A percentile compares a stretch with the other conserved stretches of the same genome.
Evolutionary conservation across 2,329 filamentous ascomycete genomes (phyloP).

Genomic region (Aspergillus terreus): DNA sequence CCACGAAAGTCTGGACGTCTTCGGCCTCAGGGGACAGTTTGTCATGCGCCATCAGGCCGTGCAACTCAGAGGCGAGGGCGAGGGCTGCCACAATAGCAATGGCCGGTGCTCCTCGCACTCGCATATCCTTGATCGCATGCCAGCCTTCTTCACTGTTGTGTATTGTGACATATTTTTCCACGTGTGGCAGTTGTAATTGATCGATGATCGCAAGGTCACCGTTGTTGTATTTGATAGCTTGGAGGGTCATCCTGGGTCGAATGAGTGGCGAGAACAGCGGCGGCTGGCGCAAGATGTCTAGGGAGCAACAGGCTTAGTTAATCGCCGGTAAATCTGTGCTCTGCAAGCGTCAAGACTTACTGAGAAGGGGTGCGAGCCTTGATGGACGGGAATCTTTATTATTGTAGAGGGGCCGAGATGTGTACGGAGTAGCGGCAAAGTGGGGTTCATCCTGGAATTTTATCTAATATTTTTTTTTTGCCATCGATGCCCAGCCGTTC

Average conservation of each 20-base stretch:
- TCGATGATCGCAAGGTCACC: constrained; percentile 59
- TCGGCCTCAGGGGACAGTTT: constrained; percentile 52
- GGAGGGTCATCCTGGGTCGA: constrained; percentile 44
- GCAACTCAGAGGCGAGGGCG: constrained; percentile 79
- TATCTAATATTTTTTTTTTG: no score
- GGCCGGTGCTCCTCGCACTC: constrained; percentile 73
- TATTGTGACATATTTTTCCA: constrained; percentile 55
- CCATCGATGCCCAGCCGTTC: no score
- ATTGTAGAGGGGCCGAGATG: no score
- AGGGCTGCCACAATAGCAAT: constrained; percentile 97
- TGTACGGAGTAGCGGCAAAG: no score
- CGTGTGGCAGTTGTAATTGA: constrained; percentile 60
- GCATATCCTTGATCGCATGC: constrained; percentile 65
- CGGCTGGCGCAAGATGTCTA: neutral
- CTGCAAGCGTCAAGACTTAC: neutral
- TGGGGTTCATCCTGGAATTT: no score
- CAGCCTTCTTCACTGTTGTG: constrained; percentile 57
- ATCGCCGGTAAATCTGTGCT: neutral
- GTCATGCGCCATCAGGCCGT: constrained; percentile 36
- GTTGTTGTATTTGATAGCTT: constrained; percentile 59
- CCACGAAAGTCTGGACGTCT: constrained; percentile 65
- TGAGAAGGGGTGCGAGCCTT: no score
- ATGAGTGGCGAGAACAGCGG: neutral
- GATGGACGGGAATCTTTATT: no score
- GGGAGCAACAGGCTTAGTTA: neutral